Base-by-base conservation (phyloP, 495 filamentous ascomycete genomes). In the Chaetomium fimeti region DNA sequence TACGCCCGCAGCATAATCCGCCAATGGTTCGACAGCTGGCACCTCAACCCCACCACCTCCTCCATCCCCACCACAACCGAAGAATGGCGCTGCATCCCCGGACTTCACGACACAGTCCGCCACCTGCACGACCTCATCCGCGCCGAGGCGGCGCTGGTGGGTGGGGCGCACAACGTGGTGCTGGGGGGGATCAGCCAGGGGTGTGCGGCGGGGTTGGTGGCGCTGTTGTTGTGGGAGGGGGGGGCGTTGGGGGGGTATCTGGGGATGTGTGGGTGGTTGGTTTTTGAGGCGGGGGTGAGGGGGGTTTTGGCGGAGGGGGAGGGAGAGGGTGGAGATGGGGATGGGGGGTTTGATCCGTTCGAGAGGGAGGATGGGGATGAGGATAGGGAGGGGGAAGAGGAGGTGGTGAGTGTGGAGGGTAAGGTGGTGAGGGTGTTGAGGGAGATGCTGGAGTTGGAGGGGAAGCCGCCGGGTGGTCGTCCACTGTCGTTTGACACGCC, bases 261-360 rank as follows among this genome's bases (percentile, higher is more conserved):
- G 48, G 84, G 84, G 2, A 82, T 87, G 80, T 82, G 83, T 70
- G 84, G 82, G 29, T 85, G 77, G 75, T 60, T 86, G 29, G 83
- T 84, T 11, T 83, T 84, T 70, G 67, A 68, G 24, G 66, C 74
- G 47, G 63, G 66, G 12, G 55, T 82, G 28, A 49, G 64, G 4
- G 75, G 73, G 28, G 72, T 79, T 56, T 29, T 65, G 42, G 48
- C 52, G 15, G 62, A 29, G 25, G 29, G 29, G 29, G 29, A 22
- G 9, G 53, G 29, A 7, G 0, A 55, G 57, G 64, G 12, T 47
- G 48, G 51, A 60, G 47, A 3, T 22, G 66, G 67, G 63, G 69
- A 29, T 27, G 67, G 51, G 28, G 69, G 7, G 63, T 67, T 68
- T 55, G 73, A 77, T 64, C 65, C 67, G 13, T 76, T 75, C 53